phyloP scores from a whole-genome alignment of 306 rosid genomes.

The Sphenostylis stenocarpa region DNA sequence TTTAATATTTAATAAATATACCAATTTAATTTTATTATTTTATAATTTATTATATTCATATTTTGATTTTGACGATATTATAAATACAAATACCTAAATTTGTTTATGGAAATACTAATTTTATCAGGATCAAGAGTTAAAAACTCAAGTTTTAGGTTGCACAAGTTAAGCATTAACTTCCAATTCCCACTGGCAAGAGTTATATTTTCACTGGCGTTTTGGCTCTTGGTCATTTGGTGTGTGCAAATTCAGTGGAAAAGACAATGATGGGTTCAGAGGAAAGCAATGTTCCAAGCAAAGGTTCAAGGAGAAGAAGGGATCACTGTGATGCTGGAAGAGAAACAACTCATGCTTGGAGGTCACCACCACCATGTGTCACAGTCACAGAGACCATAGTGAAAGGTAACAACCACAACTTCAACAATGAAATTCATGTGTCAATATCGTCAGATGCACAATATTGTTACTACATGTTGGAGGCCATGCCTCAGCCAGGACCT shows the following conservation, averaged over 20 bases:
- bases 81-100: no score
- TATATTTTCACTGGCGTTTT: neutral
- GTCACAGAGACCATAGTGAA: neutral
- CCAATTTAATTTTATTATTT: no score
- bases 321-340: conserved; percentile 40
- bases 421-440: conserved; percentile 29
- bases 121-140: no score
- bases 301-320: conserved; percentile 24
- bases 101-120: no score
- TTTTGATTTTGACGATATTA: no score
- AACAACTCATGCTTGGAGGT: conserved; percentile 39
- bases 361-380: conserved; percentile 19
- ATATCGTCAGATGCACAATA: conserved; percentile 28
- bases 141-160: no score
- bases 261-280: conserved; percentile 27
- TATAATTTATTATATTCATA: no score
- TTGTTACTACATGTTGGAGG: conserved; percentile 54
- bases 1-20: no score
- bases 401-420: conserved; percentile 11
- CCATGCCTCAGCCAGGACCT: conserved; percentile 63
- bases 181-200: conserved; percentile 4
- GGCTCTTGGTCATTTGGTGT: neutral
- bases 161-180: neutral
- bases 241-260: neutral
- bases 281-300: conserved; percentile 4